Base-by-base conservation (phyloP, 331 rosid genomes). In the Dryas integrifolia region DNA sequence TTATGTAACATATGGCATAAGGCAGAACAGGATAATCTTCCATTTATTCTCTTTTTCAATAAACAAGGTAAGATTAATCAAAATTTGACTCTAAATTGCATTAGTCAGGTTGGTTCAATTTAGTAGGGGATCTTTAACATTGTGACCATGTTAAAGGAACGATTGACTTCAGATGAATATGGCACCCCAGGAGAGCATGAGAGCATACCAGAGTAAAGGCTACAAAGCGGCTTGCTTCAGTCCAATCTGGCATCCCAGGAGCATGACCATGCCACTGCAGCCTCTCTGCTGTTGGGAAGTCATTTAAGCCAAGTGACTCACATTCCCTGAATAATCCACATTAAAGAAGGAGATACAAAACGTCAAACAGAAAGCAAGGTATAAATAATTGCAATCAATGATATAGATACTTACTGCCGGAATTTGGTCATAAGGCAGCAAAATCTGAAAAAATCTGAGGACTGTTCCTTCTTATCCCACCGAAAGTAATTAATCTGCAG, bases 181-280 rank as follows among this genome's bases (percentile, higher is more conserved):
- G 64, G 62, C 7, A 7, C 21, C 21, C 21, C 21, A 46, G 48
- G 18, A 74, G 30, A 43, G 64, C 48, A 72, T 59, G 53, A 79
- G 41, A 71, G 30, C 73, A 16, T 84, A 95, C 98, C 96, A 91
- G 73, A 55, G 92, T 88, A 64, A 89, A 89, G 72, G 98, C 97
- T 61, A 94, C 98, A 72, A 88, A 91, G 67, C 96, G 98, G 82
- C 97, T 89, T 58, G 74, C 84, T 84, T 80, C 58, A 63, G 97
- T 88, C 98, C 98, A 95, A 81, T 91, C 88, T 68, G 98, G 98
- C 68, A 15, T 55, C 79, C 80, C 88, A 38, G 96, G 97, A 84
- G 86, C 69, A 76, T 78, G 93, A 51, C 99, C 99, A 75, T 95
- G 99, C 99, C 97, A 95, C 81, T 87, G 96, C 76, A 95, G 85